Conservation (phyloP, 148 eudicot species). For the Rhododendron kiyosumense region DNA sequence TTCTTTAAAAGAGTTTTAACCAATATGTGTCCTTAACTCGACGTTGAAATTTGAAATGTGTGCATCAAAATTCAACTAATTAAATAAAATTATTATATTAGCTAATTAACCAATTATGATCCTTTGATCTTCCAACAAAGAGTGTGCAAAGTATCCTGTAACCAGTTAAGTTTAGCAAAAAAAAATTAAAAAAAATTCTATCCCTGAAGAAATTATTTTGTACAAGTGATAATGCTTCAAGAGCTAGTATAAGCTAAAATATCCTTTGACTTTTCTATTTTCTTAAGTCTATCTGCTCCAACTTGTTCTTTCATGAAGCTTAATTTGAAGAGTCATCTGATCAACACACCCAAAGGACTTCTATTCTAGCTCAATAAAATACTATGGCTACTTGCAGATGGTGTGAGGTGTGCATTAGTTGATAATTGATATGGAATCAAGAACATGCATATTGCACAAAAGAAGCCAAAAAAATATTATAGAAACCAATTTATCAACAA, state of each 20-base stretch:
- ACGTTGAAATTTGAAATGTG: too few relatives aligned
- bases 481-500: not conserved
- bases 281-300: not conserved
- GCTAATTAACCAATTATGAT: not conserved
- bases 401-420: not conserved
- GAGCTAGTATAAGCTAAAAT: not conserved
- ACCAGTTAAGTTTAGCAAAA: not conserved
- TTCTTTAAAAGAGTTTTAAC: too few relatives aligned
- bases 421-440: not conserved
- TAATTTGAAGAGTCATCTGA: not conserved
- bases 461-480: not conserved
- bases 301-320: not conserved
- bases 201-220: not conserved
- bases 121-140: not conserved
- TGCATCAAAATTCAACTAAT: too few relatives aligned
- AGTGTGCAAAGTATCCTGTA: not conserved
- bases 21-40: too few relatives aligned
- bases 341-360: not conserved
- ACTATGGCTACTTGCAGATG: not conserved
- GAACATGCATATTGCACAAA: not conserved
- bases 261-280: not conserved
- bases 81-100: too few relatives aligned
- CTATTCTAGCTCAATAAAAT: not conserved
- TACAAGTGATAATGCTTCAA: not conserved
- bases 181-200: too few relatives aligned